Evolutionary conservation across 306 rosid genomes (phyloP).

Genomic region (Luffa aegyptiaca): DNA sequence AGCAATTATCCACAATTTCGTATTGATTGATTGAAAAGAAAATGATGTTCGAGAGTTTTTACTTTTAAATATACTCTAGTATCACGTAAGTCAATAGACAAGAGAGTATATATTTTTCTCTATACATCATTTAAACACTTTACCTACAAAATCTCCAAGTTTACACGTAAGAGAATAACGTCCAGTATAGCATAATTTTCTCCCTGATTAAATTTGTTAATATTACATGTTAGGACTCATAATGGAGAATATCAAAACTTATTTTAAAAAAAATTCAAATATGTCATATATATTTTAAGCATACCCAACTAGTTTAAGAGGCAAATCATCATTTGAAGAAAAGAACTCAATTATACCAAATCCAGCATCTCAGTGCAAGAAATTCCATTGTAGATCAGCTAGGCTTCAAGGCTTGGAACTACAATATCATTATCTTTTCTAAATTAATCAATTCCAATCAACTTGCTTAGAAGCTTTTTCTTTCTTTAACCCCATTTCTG

Average conservation of each 20-base stretch:
- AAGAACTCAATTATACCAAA: constrained; percentile 3
- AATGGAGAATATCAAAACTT: neutral
- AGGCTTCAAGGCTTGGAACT: neutral
- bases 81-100: neutral
- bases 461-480: neutral
- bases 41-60: neutral
- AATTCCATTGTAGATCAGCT: neutral
- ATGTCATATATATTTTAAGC: neutral
- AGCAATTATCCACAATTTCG: too few relatives aligned
- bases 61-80: too few relatives aligned
- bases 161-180: neutral
- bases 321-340: neutral
- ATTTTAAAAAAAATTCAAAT: neutral
- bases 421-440: neutral
- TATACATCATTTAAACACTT: too few relatives aligned
- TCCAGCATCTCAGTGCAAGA: neutral
- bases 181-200: neutral
- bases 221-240: neutral
- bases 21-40: neutral
- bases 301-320: neutral
- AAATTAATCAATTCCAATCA: neutral
- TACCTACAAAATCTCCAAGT: too few relatives aligned
- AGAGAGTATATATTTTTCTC: neutral
- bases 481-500: neutral
- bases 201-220: neutral